These are phyloP conservation scores for Mucor velutinosus DNA, from an alignment of 371 early-diverging fungal species.

Conservation along the genomic window DNA sequence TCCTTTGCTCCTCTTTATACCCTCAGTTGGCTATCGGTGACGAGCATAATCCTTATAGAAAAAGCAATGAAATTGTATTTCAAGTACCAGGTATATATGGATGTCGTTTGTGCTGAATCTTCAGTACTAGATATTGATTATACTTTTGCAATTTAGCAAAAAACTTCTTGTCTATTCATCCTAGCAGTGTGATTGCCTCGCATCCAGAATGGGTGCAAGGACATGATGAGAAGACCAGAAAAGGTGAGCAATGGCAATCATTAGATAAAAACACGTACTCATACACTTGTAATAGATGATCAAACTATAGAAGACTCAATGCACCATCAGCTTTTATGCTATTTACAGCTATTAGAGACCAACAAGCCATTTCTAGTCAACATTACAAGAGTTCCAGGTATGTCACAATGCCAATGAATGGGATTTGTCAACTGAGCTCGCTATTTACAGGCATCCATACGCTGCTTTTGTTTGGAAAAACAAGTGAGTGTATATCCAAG, in stretches of 20 bases:
- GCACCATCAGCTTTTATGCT: slow-evolving; percentile 59
- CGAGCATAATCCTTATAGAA: slow-evolving; percentile 60
- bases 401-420: neutral
- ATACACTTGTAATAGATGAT: slow-evolving; percentile 33
- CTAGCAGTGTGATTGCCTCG: slow-evolving; percentile 59
- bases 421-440: neutral
- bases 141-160: slow-evolving; percentile 25
- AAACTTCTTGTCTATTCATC: slow-evolving; percentile 64
- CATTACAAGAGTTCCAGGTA: slow-evolving; percentile 59
- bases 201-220: slow-evolving; percentile 68
- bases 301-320: slow-evolving; percentile 39
- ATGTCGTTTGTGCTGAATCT: neutral
- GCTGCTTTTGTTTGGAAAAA: slow-evolving; percentile 41
- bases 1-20: slow-evolving; percentile 66
- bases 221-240: slow-evolving; percentile 33
- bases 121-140: neutral
- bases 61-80: slow-evolving; percentile 60
- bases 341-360: slow-evolving; percentile 66
- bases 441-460: slow-evolving; percentile 42
- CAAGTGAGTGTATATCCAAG: slow-evolving; percentile 28
- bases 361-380: slow-evolving; percentile 69
- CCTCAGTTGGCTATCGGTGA: slow-evolving; percentile 71
- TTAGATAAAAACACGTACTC: neutral
- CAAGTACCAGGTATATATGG: slow-evolving; percentile 40
- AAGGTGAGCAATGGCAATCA: slow-evolving; percentile 25